Evolutionary conservation across 768 basidiomycete genomes (phyloP).

Genomic region (Auricularia sp.): DNA sequence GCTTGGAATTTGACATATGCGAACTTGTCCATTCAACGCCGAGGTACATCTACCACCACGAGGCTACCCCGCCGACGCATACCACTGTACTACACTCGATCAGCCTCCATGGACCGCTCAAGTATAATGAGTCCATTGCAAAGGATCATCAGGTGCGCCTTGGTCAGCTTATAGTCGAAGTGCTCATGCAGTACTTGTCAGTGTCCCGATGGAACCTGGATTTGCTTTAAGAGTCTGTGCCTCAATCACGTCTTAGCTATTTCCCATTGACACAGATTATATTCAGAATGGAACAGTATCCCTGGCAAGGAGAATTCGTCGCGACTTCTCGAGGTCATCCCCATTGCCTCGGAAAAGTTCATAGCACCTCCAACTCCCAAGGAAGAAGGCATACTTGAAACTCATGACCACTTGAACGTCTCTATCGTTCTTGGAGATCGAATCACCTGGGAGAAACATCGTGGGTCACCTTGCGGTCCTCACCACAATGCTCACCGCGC

Average conservation of each 20-base stretch:
- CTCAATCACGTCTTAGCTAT: background rate
- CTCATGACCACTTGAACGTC: background rate
- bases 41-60: background rate
- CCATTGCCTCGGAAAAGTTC: background rate
- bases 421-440: background rate
- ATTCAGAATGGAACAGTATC: background rate
- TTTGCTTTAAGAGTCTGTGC: background rate
- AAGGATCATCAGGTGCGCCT: background rate
- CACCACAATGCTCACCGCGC: too few species aligned
- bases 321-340: background rate
- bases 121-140: background rate
- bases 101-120: background rate
- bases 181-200: background rate
- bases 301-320: background rate
- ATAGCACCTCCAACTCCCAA: background rate
- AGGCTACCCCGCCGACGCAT: background rate
- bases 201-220: background rate
- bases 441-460: background rate
- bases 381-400: background rate
- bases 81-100: background rate
- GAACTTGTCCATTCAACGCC: background rate
- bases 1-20: background rate
- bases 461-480: background rate
- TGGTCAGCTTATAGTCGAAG: background rate
- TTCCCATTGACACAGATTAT: background rate